Evolutionary conservation across 768 basidiomycete species (phyloP), one percentile per base, ranked within the genome.

Genomic region (Hericium rajendrae): DNA sequence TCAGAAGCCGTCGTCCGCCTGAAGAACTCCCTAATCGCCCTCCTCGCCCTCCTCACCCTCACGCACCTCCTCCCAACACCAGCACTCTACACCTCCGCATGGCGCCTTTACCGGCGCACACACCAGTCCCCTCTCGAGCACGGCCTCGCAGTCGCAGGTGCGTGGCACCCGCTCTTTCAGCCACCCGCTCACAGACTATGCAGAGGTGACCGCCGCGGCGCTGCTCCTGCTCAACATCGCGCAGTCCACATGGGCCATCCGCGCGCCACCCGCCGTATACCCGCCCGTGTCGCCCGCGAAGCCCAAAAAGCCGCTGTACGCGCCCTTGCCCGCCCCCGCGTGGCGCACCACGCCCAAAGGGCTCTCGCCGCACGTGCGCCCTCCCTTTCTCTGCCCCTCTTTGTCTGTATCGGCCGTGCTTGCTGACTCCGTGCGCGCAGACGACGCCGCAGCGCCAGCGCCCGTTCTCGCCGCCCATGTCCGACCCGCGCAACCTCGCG

Each of bases 11-110:
- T 51, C n/a, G 15, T 22, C 20, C 49, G 49, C 9, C 49, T 51
- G 9, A 20, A 26, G 15, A 51, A 51, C 26, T 51, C 49, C 26
- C 22, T 51, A 16, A 16, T 53, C 6, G 52, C 52, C 11, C 49
- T 51, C 11, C 38, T 53, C 52, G 16, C 52, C 37, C 38, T 40
- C 32, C n/a, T 58, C 54, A 58, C 60, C n/a, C 53, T 59, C 2
- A 63, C 62, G 1, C 62, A 62, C 46, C 62, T 63, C n/a, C 62
- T 63, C 4, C 62, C 62, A 13, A 28, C 59, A 18, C 62, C 62
- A 38, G 53, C 60, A 2, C 60, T 54, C 2, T 57, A 61, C 53
- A 39, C 60, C 11, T 56, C 60, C 28, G 55, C 53, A 54, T 62
- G 57, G 57, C 59, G 57, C n/a, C 48, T 63, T 10, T 57, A 61